Evolutionary conservation across 345 rosid species (phyloP).

Genomic region (Moricandia moricandioides): DNA sequence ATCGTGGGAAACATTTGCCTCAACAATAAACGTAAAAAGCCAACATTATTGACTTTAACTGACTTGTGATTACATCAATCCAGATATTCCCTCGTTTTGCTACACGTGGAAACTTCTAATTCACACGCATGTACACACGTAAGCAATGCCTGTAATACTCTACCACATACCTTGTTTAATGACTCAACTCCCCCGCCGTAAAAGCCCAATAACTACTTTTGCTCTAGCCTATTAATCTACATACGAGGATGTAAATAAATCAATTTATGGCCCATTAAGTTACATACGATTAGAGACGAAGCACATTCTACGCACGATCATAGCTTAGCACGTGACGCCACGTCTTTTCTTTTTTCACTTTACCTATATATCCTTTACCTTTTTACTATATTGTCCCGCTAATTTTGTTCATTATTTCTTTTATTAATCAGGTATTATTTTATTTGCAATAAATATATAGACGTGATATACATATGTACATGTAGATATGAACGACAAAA

Average conservation of each 20-base stretch:
- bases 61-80: constrained; percentile 20
- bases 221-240: neutral
- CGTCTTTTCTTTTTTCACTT: constrained; percentile 20
- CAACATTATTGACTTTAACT: neutral
- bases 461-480: neutral
- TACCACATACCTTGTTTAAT: neutral
- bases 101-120: constrained; percentile 2
- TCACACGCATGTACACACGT: neutral
- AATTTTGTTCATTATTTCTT: neutral
- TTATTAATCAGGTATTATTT: too few species aligned
- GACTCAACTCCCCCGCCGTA: too few species aligned
- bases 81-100: constrained; percentile 6
- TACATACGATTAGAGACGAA: neutral
- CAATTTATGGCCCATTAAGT: too few species aligned
- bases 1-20: constrained; percentile 16
- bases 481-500: too few species aligned
- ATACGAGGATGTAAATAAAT: too few species aligned
- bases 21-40: neutral
- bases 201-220: neutral
- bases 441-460: too few species aligned
- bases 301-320: constrained; percentile 32
- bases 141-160: neutral
- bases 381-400: neutral
- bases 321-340: constrained; percentile 31
- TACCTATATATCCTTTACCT: neutral